Evolutionary conservation across 495 filamentous ascomycete species (phyloP).

Genomic region (Aspergillus bridgeri): DNA sequence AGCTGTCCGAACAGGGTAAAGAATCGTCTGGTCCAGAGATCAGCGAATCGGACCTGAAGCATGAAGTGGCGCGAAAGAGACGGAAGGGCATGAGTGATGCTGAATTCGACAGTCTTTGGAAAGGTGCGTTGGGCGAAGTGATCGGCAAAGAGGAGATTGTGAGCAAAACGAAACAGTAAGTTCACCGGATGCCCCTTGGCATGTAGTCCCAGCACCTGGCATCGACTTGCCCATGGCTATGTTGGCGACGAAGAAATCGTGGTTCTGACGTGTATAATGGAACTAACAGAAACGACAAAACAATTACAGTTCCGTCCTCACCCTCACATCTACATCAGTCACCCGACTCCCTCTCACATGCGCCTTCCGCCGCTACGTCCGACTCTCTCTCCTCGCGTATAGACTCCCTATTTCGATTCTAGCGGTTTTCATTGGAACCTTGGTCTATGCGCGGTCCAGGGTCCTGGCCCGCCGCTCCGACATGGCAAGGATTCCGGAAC

Average conservation of each 20-base stretch:
- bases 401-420: conserved; percentile 84
- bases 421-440: conserved; percentile 44
- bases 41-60: conserved; percentile 71
- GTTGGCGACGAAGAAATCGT: conserved; percentile 26
- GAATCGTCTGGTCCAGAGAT: conserved; percentile 59
- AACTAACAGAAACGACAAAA: conserved; percentile 77
- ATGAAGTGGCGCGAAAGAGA: conserved; percentile 65
- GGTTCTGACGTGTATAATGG: conserved; percentile 46
- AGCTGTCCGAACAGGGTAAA: conserved; percentile 60
- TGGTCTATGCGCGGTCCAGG: conserved; percentile 55
- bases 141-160: conserved; percentile 76
- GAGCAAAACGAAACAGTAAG: conserved; percentile 73
- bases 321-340: conserved; percentile 73
- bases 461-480: conserved; percentile 57
- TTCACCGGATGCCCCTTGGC: conserved; percentile 23
- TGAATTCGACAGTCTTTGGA: conserved; percentile 93
- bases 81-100: conserved; percentile 74
- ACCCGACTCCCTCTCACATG: conserved; percentile 84
- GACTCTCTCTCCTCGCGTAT: conserved; percentile 91
- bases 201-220: conserved; percentile 1
- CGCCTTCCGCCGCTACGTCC: conserved; percentile 81
- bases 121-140: conserved; percentile 81
- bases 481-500: conserved; percentile 65
- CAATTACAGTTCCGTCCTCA: conserved; percentile 62
- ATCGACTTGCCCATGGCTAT: not conserved